A percentile compares a stretch with the other conserved stretches of the same genome.
phyloP scores from a whole-genome alignment of 768 basidiomycete species.

The Leccinum subtestaceum region DNA sequence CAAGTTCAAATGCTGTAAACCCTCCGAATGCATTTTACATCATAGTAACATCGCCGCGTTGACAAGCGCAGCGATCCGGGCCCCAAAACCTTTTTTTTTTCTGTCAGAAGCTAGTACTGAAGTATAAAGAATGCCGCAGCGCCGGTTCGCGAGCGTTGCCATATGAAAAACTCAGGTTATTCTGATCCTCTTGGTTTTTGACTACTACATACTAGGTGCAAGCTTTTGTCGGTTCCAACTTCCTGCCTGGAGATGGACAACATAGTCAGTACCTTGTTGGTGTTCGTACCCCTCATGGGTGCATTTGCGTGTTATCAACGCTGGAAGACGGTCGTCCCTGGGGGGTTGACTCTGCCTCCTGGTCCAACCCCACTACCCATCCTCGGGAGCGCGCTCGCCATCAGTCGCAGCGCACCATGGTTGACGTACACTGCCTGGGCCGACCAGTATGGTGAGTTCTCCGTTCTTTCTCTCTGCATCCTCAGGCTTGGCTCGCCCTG shows the following conservation, averaged over 20 bases:
- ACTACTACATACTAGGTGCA: too few relatives aligned
- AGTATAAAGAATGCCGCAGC: too few relatives aligned
- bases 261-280: not conserved
- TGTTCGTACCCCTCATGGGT: not conserved
- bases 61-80: too few relatives aligned
- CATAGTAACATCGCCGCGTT: too few relatives aligned
- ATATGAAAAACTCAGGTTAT: too few relatives aligned
- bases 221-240: not conserved
- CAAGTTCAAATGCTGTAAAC: too few relatives aligned
- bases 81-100: too few relatives aligned
- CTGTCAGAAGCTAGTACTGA: too few relatives aligned
- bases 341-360: slow-evolving; percentile 5
- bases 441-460: slow-evolving; percentile 8
- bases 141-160: too few relatives aligned
- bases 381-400: slow-evolving; percentile 11
- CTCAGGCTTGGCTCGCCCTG: not conserved
- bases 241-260: not conserved
- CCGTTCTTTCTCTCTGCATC: too few relatives aligned
- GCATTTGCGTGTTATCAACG: not conserved
- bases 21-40: too few relatives aligned
- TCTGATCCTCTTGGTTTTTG: too few relatives aligned
- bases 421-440: slow-evolving; percentile 17
- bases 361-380: slow-evolving; percentile 13
- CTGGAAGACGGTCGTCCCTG: not conserved
- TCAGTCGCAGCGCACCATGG: slow-evolving; percentile 7